phyloP scores from a whole-genome alignment of 1,139 yeast genomes.

The Kodamaea sp. region DNA sequence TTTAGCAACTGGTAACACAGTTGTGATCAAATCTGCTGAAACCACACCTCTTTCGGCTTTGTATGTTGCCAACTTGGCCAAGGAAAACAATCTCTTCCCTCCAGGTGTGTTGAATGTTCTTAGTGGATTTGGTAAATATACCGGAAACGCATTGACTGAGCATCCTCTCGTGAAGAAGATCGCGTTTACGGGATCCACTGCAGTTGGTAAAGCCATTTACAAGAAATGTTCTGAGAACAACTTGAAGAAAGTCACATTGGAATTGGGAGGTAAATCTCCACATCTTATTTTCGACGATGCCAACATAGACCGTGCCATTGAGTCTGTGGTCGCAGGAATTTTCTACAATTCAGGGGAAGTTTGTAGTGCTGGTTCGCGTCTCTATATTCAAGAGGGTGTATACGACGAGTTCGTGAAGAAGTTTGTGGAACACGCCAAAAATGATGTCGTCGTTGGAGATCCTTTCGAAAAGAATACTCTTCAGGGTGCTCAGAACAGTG shows the following conservation, averaged over 20 bases:
- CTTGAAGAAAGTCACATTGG: slow-evolving; percentile 78
- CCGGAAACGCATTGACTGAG: slow-evolving; percentile 71
- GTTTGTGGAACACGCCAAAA: slow-evolving; percentile 18
- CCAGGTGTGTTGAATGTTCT: slow-evolving; percentile 76
- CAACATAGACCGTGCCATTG: slow-evolving; percentile 46
- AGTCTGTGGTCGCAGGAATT: slow-evolving; percentile 20
- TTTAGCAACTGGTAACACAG: slow-evolving; percentile 77
- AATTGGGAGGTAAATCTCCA: slow-evolving; percentile 87
- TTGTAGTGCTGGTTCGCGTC: slow-evolving; percentile 25
- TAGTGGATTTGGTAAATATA: slow-evolving; percentile 76
- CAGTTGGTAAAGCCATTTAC: slow-evolving; percentile 77
- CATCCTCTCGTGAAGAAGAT: slow-evolving; percentile 73
- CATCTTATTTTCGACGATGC: slow-evolving; percentile 77
- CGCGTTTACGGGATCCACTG: slow-evolving; percentile 87
- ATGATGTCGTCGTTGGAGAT: slow-evolving; percentile 14
- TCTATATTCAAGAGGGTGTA: slow-evolving; percentile 21
- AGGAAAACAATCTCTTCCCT: slow-evolving; percentile 71
- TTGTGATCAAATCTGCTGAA: slow-evolving; percentile 80
- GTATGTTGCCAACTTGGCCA: slow-evolving; percentile 57
- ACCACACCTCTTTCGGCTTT: slow-evolving; percentile 82
- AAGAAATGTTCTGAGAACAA: slow-evolving; percentile 66
- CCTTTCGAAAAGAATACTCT: slow-evolving; percentile 19
- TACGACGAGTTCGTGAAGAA: slow-evolving; percentile 20
- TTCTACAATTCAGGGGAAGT: slow-evolving; percentile 25
- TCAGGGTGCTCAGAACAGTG: slow-evolving; percentile 24